Evolutionary conservation across 2,329 filamentous ascomycete genomes (phyloP), one percentile per base, ranked within the genome.

Genomic region (Aspergillus candidus): DNA sequence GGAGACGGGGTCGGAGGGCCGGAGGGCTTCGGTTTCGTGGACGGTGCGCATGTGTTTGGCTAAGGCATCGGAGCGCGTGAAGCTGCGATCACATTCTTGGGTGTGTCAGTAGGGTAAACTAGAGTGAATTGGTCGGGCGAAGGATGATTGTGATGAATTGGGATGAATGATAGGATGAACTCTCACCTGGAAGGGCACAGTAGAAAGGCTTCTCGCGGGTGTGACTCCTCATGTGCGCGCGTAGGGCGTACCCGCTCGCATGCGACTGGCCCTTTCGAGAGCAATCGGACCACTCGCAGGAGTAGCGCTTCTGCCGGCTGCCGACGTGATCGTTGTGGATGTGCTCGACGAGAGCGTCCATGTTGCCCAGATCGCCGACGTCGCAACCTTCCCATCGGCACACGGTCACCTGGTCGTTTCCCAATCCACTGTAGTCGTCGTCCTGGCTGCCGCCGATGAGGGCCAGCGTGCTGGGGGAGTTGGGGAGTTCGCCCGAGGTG

Each of bases 1-100:
- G 7, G 68, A 60, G 12, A 71, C 66, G 11, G 66, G 61, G 46
- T 74, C 76, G 11, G 72, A 73, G 4, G 87, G 86, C n/a, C 88
- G 83, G 15, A 95, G 76, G 12, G 88, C 86, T 70, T 98, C 93
- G 3, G 91, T 96, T 66, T 98, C 93, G 72, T 98, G 93, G 32
- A 98, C 90, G 12, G 93, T 97, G 56, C 93, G 86, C 88, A 97
- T 97, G 65, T 98, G 93, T 68, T 98, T 98, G 2, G 91, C 89
- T 0, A 98, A 77, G 11, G 93, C 93, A 60, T 98, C 93, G 17
- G 91, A 96, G 53, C 93, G 79, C 2, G 93, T 98, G 59, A 98
- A 98, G 29, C 90, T 90, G 49, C 91, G 85, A 65, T 98, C 93
- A 70, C 93, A 98, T 78, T 98, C 93, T 94, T 33, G 37, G 5